Conservation (phyloP, 2,329 filamentous ascomycete genomes). For the Dichotomopilus funicola region DNA sequence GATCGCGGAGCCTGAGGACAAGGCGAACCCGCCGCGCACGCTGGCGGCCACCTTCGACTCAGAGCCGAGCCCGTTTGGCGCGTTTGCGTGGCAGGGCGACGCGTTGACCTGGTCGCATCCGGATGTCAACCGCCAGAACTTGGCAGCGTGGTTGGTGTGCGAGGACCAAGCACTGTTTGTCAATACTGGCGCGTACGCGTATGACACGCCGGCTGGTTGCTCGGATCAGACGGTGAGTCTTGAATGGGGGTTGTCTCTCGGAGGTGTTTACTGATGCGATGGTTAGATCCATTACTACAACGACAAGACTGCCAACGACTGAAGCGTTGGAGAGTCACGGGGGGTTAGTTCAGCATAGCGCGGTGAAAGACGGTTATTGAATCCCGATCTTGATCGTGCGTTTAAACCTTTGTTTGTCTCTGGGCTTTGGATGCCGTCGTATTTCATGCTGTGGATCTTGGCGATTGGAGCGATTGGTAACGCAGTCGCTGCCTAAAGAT, state of each 20-base stretch:
- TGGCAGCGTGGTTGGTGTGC: slow-evolving; percentile 54
- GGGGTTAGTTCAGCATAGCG: background rate
- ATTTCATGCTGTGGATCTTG: no score
- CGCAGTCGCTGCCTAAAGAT: no score
- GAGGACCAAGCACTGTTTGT: slow-evolving; percentile 45
- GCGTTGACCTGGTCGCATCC: slow-evolving; percentile 47
- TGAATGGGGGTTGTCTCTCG: background rate
- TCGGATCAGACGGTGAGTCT: slow-evolving; percentile 50
- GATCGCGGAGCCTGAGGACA: slow-evolving; percentile 40
- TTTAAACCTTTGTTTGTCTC: no score
- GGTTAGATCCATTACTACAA: slow-evolving; percentile 24
- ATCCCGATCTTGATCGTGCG: no score
- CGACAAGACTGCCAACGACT: slow-evolving; percentile 25
- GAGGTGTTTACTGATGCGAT: background rate
- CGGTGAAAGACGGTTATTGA: background rate
- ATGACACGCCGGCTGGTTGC: slow-evolving; percentile 51
- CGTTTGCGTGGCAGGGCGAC: slow-evolving; percentile 53
- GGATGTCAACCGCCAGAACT: slow-evolving; percentile 46
- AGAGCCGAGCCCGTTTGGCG: slow-evolving; percentile 47
- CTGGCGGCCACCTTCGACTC: slow-evolving; percentile 46
- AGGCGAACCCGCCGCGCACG: slow-evolving; percentile 36
- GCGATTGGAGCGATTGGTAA: no score
- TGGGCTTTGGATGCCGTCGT: no score
- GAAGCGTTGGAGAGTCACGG: background rate
- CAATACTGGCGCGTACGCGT: slow-evolving; percentile 53